Evolutionary conservation across 495 filamentous ascomycete genomes (phyloP), one percentile per base, ranked within the genome.

Genomic region (Podospora pseudoanserina): DNA sequence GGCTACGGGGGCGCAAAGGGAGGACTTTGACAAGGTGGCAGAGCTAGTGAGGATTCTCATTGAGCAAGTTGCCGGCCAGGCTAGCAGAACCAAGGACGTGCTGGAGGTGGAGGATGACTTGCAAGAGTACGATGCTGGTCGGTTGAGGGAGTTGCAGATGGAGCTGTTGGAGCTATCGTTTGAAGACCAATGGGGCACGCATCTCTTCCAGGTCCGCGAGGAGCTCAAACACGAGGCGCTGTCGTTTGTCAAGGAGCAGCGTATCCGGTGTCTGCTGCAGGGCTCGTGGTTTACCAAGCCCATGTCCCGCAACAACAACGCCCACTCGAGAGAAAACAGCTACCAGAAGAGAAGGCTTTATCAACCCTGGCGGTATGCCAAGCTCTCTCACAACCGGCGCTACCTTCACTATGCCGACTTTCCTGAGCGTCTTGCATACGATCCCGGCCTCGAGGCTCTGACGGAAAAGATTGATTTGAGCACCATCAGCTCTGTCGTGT

Each of bases 241-340:
- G 54, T 92, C 96, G 72, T 99, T 99, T 73, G 90, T 98, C 74
- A 97, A 95, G 74, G 95, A 99, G 77, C 95, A 99, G 76, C 88
- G 95, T 60, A 91, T 97, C 65, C 86, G 96, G n/a, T 97, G 92
- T 76, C 82, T 99, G 16, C 83, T 97, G 15, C 86, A 91, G 67
- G 95, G 95, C 28, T 87, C 89, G 23, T 99, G 96, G 96, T 98
- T 99, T 74, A 86, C 91, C 5, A 86, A 90, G 65, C 82, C 78
- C 20, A 75, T 72, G 23, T 75, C 78, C 34, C 79, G 80, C 73
- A 62, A 53, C 74, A 74, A 73, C 5, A 77, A 75, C 28, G 70
- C 34, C 65, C 55, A 34, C 54, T 65, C 73, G 34, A 72, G 71
- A 28, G 76, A 75, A 26, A 80, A 79, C 30, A 76, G 59, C 70